A percentile compares a stretch with the other conserved stretches of the same genome.
Evolutionary conservation across 208 protist genomes (phyloP).

Genomic region (Trypanosomatidae sp.): DNA sequence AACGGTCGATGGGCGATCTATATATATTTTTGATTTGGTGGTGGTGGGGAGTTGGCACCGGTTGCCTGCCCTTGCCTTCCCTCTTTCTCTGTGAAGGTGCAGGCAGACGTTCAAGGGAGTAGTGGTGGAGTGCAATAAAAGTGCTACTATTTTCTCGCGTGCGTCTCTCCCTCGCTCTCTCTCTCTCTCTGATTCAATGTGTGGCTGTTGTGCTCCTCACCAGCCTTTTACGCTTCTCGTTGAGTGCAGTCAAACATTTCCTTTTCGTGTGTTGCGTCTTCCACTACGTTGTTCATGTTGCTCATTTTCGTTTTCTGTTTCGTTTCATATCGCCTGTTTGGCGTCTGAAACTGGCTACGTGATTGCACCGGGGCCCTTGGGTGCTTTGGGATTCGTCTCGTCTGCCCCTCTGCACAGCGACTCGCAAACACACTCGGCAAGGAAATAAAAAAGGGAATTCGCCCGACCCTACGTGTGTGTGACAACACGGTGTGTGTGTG

Average conservation of each 20-base stretch:
- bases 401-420: background rate
- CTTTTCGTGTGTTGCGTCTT: slow-evolving; percentile 1
- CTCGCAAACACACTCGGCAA: background rate
- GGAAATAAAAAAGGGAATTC: background rate
- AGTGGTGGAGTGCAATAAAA: background rate
- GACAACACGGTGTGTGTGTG: slow-evolving; percentile 1
- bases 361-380: background rate
- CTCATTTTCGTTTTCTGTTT: background rate
- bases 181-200: background rate
- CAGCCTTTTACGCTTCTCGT: background rate
- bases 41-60: too few relatives aligned
- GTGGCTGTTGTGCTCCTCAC: background rate
- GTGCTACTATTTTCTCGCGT: background rate
- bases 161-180: background rate
- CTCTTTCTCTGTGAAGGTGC: background rate
- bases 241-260: background rate
- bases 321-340: background rate
- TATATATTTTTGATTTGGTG: background rate
- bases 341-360: background rate
- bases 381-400: background rate
- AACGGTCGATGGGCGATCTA: background rate
- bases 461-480: background rate
- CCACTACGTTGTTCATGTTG: background rate
- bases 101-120: background rate
- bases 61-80: background rate